Conservation (phyloP, 805 yeast species). For the Saccharomycopsis oosterbeekiorum region DNA sequence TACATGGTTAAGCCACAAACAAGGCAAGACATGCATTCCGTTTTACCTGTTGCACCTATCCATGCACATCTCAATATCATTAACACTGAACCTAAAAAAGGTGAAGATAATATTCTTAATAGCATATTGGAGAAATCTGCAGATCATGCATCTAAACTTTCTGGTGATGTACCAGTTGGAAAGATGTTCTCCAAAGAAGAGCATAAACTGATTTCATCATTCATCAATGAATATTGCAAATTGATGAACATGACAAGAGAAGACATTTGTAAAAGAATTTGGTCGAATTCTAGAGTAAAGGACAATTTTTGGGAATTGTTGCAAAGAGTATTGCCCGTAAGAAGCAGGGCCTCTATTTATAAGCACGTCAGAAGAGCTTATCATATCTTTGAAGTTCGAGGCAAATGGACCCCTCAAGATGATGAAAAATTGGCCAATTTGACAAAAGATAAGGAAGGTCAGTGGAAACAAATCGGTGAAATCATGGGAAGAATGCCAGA, state of each 20-base stretch:
- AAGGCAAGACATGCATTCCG: neutral
- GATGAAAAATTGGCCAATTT: conserved; percentile 57
- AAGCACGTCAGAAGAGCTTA: conserved; percentile 88
- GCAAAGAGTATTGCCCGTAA: conserved; percentile 67
- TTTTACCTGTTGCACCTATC: neutral
- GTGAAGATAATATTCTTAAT: neutral
- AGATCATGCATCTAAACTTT: conserved; percentile 6
- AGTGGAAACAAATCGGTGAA: conserved; percentile 82
- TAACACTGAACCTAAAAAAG: neutral
- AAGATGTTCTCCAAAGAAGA: conserved; percentile 53
- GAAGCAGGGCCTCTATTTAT: conserved; percentile 84
- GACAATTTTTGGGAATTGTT: conserved; percentile 86
- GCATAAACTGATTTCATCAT: conserved; percentile 58
- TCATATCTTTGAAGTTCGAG: conserved; percentile 79
- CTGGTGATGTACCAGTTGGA: conserved; percentile 11
- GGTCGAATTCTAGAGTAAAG: conserved; percentile 78
- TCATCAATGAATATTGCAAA: conserved; percentile 57
- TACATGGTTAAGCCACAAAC: neutral
- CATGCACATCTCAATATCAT: neutral
- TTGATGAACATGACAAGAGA: conserved; percentile 52
- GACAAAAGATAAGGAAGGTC: conserved; percentile 61
- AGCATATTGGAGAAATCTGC: conserved; percentile 17
- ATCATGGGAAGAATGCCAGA: conserved; percentile 90
- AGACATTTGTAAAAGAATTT: conserved; percentile 72
- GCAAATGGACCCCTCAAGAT: conserved; percentile 82